Conservation (phyloP, 345 rosid genomes). For the Heritiera littoralis region DNA sequence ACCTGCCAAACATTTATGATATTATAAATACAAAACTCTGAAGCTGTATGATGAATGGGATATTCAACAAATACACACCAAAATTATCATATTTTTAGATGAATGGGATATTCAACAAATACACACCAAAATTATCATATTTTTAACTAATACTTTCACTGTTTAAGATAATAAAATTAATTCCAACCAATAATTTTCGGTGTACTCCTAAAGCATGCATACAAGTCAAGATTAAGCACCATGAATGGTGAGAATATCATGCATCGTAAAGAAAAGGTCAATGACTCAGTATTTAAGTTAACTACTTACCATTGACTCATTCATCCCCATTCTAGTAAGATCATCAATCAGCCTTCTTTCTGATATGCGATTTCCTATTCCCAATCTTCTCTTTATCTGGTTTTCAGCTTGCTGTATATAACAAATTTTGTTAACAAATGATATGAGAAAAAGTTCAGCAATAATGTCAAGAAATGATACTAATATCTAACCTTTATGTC, state of each 20-base stretch:
- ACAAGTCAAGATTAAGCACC: not conserved
- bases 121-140: not conserved
- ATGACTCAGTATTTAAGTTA: not conserved
- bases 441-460: not conserved
- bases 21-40: not conserved
- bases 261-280: not conserved
- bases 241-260: not conserved
- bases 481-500: slow-evolving; percentile 66
- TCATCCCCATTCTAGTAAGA: slow-evolving; percentile 84
- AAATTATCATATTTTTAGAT: not conserved
- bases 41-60: not conserved
- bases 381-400: slow-evolving; percentile 85
- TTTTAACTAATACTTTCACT: not conserved
- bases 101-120: not conserved
- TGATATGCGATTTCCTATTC: slow-evolving; percentile 83
- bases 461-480: not conserved
- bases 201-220: not conserved
- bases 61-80: not conserved
- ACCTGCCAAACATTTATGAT: slow-evolving; percentile 47
- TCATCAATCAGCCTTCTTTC: slow-evolving; percentile 90
- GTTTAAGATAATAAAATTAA: not conserved
- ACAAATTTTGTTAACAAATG: not conserved
- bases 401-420: slow-evolving; percentile 82
- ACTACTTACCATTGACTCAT: slow-evolving; percentile 75
- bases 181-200: not conserved